Evolutionary conservation across 768 basidiomycete species (phyloP), one percentile per base, ranked within the genome.

Genomic region (Termitomyces sp.): DNA sequence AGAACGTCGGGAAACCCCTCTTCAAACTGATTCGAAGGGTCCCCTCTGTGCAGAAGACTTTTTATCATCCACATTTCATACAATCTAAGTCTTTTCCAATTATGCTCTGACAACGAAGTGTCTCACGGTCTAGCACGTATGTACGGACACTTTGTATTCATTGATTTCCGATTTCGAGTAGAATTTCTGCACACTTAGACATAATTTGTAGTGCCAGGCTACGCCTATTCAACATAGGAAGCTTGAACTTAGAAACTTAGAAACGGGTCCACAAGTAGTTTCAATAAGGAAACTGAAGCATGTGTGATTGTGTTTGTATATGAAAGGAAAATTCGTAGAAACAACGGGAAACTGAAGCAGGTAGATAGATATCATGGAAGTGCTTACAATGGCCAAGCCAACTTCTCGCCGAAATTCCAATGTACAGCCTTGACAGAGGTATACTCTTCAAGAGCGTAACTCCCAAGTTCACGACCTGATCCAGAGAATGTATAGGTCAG

Each of bases 371-470:
- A 5, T 31, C 22, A 3, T 9, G n/a, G 29, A 22, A 20, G 7
- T 20, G 22, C 54, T 75, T 73, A 91, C 65, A 92, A 72, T 3
- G 90, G 90, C 89, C 90, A 92, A 24, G 85, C 85, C 33, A 88
- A 70, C 65, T 83, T 83, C 72, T 91, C 90, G 4, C 88, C 90
- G 63, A 88, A 91, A 70, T 93, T 92, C 90, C 90, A 93, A 65
- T 92, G 90, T 22, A 94, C 77, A 16, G 90, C 88, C 74, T 82
- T 92, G 64, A 89, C 81, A 16, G 85, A 88, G 0, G 87, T 91
- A 65, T 93, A 94, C 69, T 93, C 90, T 9, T 89, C 85, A 56
- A 94, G 78, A 24, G 90, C 92, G 63, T 92, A 85, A 68, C 85
- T 86, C 42, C 93, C 93, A 55, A 95, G 83, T 69, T 95, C 93